Conservation (phyloP, 306 rosid genomes). For the Cotoneaster glaucophyllus region DNA sequence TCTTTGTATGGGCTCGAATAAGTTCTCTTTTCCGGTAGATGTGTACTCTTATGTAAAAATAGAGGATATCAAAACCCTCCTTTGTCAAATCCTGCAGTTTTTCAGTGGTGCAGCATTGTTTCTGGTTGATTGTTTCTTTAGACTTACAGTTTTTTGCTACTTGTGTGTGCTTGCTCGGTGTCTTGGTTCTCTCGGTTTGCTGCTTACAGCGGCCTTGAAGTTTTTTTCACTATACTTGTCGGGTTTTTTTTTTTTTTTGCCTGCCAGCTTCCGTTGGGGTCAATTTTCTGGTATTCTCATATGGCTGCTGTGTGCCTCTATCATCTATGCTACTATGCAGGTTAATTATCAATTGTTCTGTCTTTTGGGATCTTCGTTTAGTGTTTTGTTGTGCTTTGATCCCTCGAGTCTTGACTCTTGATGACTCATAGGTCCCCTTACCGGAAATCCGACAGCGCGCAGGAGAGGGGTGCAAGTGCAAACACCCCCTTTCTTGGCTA, state of each 20-base stretch:
- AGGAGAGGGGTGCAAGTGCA: neutral
- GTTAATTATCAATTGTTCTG: neutral
- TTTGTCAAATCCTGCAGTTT: neutral
- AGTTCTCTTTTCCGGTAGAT: neutral
- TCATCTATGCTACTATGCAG: neutral
- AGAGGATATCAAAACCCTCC: neutral
- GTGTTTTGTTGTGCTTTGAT: neutral
- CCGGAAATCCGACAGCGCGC: neutral
- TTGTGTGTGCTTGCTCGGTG: neutral
- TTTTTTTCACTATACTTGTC: neutral
- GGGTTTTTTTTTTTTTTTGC: neutral
- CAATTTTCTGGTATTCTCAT: neutral
- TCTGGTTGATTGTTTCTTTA: neutral
- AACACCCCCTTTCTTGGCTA: neutral
- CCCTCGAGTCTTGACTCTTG: no score
- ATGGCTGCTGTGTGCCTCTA: neutral
- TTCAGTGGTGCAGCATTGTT: neutral
- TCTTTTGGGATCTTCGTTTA: neutral
- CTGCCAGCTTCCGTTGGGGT: neutral
- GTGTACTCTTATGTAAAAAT: neutral
- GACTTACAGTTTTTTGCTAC: neutral
- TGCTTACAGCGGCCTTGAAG: neutral
- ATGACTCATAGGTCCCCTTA: no score
- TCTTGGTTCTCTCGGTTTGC: neutral
- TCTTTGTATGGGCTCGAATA: neutral